Conservation (phyloP, 495 filamentous ascomycete genomes). For the Hypoxylon intermedium region DNA sequence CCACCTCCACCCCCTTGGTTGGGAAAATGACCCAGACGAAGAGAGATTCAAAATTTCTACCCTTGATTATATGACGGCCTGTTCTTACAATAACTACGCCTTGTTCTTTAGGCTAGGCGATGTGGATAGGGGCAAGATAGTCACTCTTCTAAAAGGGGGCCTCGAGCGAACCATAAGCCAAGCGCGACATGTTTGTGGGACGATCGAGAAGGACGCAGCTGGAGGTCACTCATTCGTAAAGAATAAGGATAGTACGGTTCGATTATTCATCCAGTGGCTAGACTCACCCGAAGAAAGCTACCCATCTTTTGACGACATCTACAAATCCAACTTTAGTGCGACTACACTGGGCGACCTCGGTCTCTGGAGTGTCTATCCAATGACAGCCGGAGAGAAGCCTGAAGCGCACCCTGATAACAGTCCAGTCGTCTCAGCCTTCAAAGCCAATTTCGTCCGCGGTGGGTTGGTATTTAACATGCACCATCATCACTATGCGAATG, state of each 20-base stretch:
- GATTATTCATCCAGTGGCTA: conserved; percentile 49
- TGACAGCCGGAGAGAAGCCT: conserved; percentile 51
- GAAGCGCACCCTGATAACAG: conserved; percentile 42
- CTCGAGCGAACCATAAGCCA: conserved; percentile 51
- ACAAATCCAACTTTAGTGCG: conserved; percentile 40
- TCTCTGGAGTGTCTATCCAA: conserved; percentile 42
- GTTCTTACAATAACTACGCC: conserved; percentile 42
- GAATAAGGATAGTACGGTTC: conserved; percentile 46
- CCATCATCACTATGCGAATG: conserved; percentile 52
- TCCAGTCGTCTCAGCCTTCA: conserved; percentile 46
- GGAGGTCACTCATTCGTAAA: conserved; percentile 50
- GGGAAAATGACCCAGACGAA: conserved; percentile 38
- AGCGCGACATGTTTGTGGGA: conserved; percentile 51
- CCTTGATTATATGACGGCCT: conserved; percentile 37
- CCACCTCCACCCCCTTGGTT: conserved; percentile 34
- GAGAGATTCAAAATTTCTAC: conserved; percentile 38
- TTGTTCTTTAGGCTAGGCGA: conserved; percentile 49
- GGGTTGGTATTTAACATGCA: conserved; percentile 52
- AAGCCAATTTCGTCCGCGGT: conserved; percentile 50
- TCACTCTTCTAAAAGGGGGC: conserved; percentile 40
- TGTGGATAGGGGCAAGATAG: conserved; percentile 29
- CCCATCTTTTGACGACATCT: conserved; percentile 38
- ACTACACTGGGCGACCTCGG: conserved; percentile 38
- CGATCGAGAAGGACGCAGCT: conserved; percentile 44
- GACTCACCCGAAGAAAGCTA: conserved; percentile 40